Evolutionary conservation across 257 asterid genomes (phyloP), one percentile per base, ranked within the genome.

Genomic region (Paulownia fortunei): DNA sequence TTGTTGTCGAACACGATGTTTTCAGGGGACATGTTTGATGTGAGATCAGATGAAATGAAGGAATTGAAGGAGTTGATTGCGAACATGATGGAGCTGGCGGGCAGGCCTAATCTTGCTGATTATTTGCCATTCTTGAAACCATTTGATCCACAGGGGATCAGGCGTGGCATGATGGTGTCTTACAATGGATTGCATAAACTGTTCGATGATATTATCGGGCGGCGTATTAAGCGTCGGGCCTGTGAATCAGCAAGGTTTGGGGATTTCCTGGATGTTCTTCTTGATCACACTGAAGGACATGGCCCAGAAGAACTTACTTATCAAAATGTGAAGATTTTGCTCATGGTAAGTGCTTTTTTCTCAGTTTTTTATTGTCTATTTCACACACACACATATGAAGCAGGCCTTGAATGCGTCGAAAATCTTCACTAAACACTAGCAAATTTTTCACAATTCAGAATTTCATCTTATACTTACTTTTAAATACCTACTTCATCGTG

Each of bases 241-340:
- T 24, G n/a, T 19, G 73, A 34, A 39, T 36, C 70, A 4, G 51
- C 26, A 1, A 74, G 73, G 34, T 37, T 34, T 4, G 79, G 76
- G 3, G 88, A 81, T 74, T 75, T 84, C 65, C 59, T 84, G 80
- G 84, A 84, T 78, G 75, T 65, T 44, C 52, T 81, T 59, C 86
- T 84, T 65, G 88, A 81, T 84, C 68, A 19, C 2, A 58, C 66
- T 13, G 78, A 74, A 21, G 54, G 59, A 24, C 16, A 19, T 37
- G 76, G 74, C 2, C 61, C 56, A 2, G 70, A 81, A 16, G 24
- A 71, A n/a, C 71, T 84, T 27, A 62, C 21, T 18, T 65, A 7
- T 34, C 76, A 16, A 8, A 75, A 84, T 26, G 72, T 81, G 27
- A 80, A 62, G 59, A 56, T 74, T 49, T 23, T 84, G 55, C 66